These are phyloP conservation scores for Aspergillus ochraceoroseus DNA, from an alignment of 2,329 filamentous ascomycete species.

Conservation along the genomic window DNA sequence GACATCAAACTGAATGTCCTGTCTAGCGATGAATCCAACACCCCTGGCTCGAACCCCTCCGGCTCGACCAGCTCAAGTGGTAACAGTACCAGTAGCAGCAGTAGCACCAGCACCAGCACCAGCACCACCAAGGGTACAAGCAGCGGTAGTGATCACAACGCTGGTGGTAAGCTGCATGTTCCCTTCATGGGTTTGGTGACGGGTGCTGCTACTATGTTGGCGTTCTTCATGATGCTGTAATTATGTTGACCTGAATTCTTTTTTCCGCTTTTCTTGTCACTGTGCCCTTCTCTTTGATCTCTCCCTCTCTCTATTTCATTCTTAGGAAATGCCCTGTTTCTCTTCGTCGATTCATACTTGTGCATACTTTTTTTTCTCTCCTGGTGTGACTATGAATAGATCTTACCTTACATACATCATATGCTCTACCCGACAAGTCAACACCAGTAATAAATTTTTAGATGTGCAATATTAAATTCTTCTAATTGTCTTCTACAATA, in stretches of 20 bases:
- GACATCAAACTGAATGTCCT: conserved; percentile 58
- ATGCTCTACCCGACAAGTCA: too few species aligned
- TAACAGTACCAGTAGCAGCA: conserved; percentile 16
- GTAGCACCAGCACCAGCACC: conserved; percentile 4
- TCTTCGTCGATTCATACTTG: neutral
- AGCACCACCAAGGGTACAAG: neutral
- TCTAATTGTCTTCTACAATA: too few species aligned
- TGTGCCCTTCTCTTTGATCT: too few species aligned
- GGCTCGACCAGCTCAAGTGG: conserved; percentile 8
- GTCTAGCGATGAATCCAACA: conserved; percentile 51
- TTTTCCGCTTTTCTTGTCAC: too few species aligned
- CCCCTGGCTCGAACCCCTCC: conserved; percentile 46
- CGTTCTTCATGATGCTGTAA: conserved; percentile 29
- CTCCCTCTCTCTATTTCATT: too few species aligned
- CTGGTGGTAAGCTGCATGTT: conserved; percentile 24
- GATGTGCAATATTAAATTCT: too few species aligned
- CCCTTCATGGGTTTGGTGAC: conserved; percentile 26
- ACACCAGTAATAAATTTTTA: neutral
- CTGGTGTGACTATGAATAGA: conserved; percentile 1
- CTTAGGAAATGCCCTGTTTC: neutral
- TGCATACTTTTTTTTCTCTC: neutral
- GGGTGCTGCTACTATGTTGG: conserved; percentile 26
- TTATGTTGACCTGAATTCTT: conserved; percentile 3
- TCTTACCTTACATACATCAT: neutral
- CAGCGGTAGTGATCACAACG: conserved; percentile 17